These are phyloP conservation scores for Tricholoma sp. DNA, from an alignment of 768 basidiomycete species.

Conservation along the genomic window DNA sequence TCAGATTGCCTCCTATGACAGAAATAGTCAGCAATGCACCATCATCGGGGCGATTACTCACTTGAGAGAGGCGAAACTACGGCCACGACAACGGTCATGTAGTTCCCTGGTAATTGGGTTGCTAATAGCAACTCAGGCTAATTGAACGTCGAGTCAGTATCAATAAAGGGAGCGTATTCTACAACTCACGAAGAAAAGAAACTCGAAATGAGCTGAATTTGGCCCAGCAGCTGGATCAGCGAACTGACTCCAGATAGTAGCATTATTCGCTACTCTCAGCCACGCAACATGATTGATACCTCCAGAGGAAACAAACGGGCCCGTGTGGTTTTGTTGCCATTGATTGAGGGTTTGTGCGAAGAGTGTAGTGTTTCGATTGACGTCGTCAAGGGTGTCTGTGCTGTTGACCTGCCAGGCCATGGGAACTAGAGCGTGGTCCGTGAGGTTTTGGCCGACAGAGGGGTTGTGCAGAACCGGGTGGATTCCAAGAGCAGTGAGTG, in stretches of 20 bases:
- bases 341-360: no score
- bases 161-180: no score
- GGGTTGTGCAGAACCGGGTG: neutral
- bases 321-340: slow-evolving; percentile 10
- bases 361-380: slow-evolving; percentile 17
- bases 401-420: neutral
- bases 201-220: slow-evolving; percentile 22
- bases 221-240: slow-evolving; percentile 22
- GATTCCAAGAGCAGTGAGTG: neutral
- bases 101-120: no score
- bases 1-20: no score
- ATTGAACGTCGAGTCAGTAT: no score
- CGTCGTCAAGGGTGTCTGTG: slow-evolving; percentile 11
- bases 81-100: no score
- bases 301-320: slow-evolving; percentile 12
- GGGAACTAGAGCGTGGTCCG: slow-evolving; percentile 1
- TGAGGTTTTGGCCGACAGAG: neutral
- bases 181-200: slow-evolving; percentile 12
- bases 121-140: no score
- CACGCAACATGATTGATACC: no score
- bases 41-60: no score
- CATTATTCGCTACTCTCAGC: slow-evolving; percentile 7
- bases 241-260: slow-evolving; percentile 8
- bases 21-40: no score
- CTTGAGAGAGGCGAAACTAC: no score